Evolutionary conservation across 768 basidiomycete genomes (phyloP).

Genomic region (Trametopsis cervina): DNA sequence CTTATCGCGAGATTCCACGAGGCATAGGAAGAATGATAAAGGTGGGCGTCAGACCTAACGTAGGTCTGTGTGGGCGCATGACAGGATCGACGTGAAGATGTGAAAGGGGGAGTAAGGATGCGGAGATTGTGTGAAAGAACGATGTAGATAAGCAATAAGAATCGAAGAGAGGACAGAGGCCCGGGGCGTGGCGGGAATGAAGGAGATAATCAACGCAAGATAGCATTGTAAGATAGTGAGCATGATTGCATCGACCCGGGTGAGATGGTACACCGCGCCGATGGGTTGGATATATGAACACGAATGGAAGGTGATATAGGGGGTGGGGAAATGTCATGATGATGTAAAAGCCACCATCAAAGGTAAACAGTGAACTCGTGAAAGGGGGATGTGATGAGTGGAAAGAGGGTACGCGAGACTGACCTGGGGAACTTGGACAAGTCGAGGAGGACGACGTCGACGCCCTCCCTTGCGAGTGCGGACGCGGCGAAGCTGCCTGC

Average conservation of each 20-base stretch:
- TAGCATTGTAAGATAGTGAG: no score
- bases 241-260: no score
- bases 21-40: no score
- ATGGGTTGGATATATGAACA: no score
- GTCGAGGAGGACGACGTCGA: conserved; percentile 52
- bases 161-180: background rate
- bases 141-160: background rate
- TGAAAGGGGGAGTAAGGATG: background rate
- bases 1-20: background rate
- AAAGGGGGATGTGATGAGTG: background rate
- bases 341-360: no score
- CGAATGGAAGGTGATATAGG: no score
- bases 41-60: no score
- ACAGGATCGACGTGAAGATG: background rate
- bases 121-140: background rate
- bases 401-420: background rate
- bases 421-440: conserved; percentile 50
- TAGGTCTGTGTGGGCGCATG: background rate
- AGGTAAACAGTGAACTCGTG: no score
- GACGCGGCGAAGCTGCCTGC: conserved; percentile 51
- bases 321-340: no score
- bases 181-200: no score
- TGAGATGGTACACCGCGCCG: no score
- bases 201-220: no score
- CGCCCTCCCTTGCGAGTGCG: conserved; percentile 48